These are phyloP conservation scores for Boletus smithii DNA, from an alignment of 1,284 basidiomycete genomes.

Conservation along the genomic window DNA sequence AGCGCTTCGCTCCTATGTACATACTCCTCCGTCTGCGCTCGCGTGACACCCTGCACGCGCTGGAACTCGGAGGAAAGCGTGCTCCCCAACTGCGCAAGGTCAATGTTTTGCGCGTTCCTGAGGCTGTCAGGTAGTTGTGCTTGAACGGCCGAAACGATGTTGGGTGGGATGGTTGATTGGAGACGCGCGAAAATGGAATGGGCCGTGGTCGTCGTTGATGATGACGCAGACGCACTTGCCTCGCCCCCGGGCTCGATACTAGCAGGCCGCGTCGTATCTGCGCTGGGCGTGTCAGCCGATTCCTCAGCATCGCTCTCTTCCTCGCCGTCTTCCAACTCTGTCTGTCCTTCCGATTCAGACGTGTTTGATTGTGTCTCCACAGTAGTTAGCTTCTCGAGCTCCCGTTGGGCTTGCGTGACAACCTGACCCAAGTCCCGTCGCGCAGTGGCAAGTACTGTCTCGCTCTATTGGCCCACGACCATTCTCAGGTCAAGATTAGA, in stretches of 20 bases:
- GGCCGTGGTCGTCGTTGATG: conserved; percentile 31
- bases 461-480: conserved; percentile 51
- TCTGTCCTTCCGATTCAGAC: conserved; percentile 7
- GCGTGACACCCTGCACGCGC: conserved; percentile 67
- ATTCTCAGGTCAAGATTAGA: conserved; percentile 3
- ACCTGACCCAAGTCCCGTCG: conserved; percentile 77
- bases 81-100: conserved; percentile 61
- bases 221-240: conserved; percentile 18
- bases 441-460: conserved; percentile 66
- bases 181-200: conserved; percentile 64
- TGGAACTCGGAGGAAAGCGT: conserved; percentile 70
- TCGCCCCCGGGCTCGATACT: conserved; percentile 23
- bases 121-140: conserved; percentile 64
- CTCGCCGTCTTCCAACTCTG: conserved; percentile 15
- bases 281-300: conserved; percentile 23
- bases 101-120: conserved; percentile 59
- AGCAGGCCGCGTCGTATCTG: conserved; percentile 25
- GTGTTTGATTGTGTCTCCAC: conserved; percentile 16
- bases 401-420: conserved; percentile 79
- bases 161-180: conserved; percentile 68
- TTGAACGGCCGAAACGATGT: conserved; percentile 67
- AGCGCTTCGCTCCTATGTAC: conserved; percentile 75
- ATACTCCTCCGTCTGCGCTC: conserved; percentile 79
- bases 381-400: conserved; percentile 63
- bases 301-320: conserved; percentile 20